These are phyloP conservation scores for Leccinum fallax DNA, from an alignment of 1,284 basidiomycete species.

Conservation along the genomic window DNA sequence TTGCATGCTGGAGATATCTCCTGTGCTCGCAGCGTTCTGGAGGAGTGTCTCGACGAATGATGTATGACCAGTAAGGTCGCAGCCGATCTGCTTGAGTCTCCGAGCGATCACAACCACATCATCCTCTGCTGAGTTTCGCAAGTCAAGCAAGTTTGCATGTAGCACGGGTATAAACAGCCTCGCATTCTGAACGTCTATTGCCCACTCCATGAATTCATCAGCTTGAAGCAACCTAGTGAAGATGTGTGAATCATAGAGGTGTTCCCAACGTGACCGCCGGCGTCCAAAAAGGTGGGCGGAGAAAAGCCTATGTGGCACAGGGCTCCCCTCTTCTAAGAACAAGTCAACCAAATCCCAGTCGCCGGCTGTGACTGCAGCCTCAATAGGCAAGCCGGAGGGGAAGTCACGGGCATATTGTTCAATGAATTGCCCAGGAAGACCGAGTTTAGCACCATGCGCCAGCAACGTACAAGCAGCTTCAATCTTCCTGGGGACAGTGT, in stretches of 20 bases:
- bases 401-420: too few relatives aligned
- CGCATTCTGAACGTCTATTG: neutral
- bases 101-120: neutral
- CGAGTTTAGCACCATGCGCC: too few relatives aligned
- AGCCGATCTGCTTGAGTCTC: constrained; percentile 14
- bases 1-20: constrained; percentile 1
- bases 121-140: too few relatives aligned
- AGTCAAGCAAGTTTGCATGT: neutral
- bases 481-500: fast-evolving
- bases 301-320: too few relatives aligned
- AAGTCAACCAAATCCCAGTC: too few relatives aligned
- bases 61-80: neutral
- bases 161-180: neutral
- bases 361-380: fast-evolving
- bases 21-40: neutral
- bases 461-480: too few relatives aligned
- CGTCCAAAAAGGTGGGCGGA: too few relatives aligned
- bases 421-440: too few relatives aligned
- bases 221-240: constrained; percentile 10
- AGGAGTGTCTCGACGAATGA: neutral
- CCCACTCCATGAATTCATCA: constrained; percentile 18
- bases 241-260: too few relatives aligned
- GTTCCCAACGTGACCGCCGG: constrained; percentile 31
- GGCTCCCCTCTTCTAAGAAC: too few relatives aligned
- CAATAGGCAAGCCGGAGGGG: too few relatives aligned